phyloP scores from a whole-genome alignment of 2,329 filamentous ascomycete genomes.

The Fusarium stilboides region DNA sequence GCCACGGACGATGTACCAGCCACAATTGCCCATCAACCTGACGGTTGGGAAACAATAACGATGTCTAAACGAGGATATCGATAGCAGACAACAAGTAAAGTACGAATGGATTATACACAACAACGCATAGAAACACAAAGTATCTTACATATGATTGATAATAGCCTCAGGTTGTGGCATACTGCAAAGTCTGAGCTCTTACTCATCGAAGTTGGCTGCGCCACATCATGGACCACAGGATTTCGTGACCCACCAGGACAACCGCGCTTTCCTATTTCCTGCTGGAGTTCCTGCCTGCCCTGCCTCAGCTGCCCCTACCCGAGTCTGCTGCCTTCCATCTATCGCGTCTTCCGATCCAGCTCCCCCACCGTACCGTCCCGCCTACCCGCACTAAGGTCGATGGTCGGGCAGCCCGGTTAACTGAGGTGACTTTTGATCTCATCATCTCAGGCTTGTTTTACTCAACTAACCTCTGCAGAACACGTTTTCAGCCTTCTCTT shows the following conservation, averaged over 20 bases:
- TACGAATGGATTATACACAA: no score
- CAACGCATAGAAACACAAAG: no score
- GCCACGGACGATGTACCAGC: no score
- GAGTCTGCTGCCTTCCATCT: conserved; percentile 32
- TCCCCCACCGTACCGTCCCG: conserved; percentile 40
- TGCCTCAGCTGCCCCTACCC: conserved; percentile 20
- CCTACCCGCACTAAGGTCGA: conserved; percentile 28
- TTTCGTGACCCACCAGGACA: background rate
- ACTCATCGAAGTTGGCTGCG: background rate
- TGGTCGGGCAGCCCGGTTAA: conserved; percentile 27
- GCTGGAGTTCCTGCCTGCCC: background rate
- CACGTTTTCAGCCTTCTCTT: background rate
- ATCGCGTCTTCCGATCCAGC: conserved; percentile 37
- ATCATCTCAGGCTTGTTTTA: conserved; percentile 16
- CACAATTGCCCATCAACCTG: no score
- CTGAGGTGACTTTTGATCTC: conserved; percentile 22
- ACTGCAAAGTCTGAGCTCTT: background rate
- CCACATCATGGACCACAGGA: conserved; percentile 2
- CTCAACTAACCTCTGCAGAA: conserved; percentile 1
- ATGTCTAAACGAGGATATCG: no score
- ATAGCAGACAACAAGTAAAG: no score
- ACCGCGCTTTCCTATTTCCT: conserved; percentile 9
- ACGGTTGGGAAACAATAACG: no score
- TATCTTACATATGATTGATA: background rate
- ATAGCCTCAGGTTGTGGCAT: background rate